Evolutionary conservation across 306 rosid genomes (phyloP).

Genomic region (Dryas drummondii): DNA sequence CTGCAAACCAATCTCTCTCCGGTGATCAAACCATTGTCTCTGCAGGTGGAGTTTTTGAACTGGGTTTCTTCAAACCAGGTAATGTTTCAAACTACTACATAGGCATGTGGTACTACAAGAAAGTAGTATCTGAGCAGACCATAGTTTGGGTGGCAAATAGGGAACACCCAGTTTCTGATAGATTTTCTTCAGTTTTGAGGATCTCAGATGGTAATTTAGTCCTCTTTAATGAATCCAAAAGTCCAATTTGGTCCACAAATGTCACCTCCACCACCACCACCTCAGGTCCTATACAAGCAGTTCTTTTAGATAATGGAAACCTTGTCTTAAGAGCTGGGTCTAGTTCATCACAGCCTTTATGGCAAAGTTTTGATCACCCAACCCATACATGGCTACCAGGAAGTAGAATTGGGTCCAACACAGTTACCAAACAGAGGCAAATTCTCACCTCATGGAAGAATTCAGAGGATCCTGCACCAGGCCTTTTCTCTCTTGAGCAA

Average conservation of each 20-base stretch:
- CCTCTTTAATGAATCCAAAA: constrained; percentile 33
- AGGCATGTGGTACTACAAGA: constrained; percentile 59
- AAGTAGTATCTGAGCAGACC: constrained; percentile 9
- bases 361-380: too few relatives aligned
- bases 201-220: constrained; percentile 48
- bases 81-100: constrained; percentile 47
- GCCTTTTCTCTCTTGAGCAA: too few relatives aligned
- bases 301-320: too few relatives aligned
- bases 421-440: too few relatives aligned
- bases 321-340: too few relatives aligned
- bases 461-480: too few relatives aligned
- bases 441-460: too few relatives aligned
- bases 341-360: too few relatives aligned
- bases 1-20: constrained; percentile 49
- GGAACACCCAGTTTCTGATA: constrained; percentile 48
- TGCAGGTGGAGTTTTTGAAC: constrained; percentile 34
- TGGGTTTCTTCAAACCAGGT: constrained; percentile 64
- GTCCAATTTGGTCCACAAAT: constrained; percentile 62
- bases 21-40: constrained; percentile 62
- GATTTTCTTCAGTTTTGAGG: constrained; percentile 35
- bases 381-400: too few relatives aligned
- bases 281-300: too few relatives aligned
- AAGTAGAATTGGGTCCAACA: too few relatives aligned
- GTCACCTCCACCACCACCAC: constrained; percentile 27
- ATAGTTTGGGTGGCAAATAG: constrained; percentile 71